Percentiles rank a stretch among this genome's conserved stretches.
Conservation (phyloP, 192 early-diverging fungal genomes). For the Coemansia sp. region DNA sequence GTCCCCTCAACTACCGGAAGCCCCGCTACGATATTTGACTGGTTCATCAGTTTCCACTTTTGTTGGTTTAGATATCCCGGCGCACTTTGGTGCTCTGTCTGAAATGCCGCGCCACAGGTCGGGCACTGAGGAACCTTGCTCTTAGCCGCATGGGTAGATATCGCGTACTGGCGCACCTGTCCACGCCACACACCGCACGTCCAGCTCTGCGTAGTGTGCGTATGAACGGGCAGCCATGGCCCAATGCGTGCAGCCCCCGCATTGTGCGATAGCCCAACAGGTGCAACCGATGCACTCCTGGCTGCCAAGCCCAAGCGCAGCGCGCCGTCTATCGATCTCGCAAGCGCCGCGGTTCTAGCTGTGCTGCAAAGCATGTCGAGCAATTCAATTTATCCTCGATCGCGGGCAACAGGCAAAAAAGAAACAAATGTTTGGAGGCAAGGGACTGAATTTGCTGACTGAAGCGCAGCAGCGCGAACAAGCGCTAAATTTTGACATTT, state of each 20-base stretch:
- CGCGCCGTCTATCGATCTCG: background rate
- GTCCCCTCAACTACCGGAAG: slow-evolving; percentile 2
- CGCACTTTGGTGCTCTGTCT: slow-evolving; percentile 35
- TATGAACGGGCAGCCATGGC: background rate
- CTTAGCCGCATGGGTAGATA: slow-evolving; percentile 23
- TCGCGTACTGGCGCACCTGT: slow-evolving; percentile 14
- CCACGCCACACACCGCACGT: background rate
- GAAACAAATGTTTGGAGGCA: background rate
- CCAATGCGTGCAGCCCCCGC: background rate
- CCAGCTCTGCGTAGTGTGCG: background rate
- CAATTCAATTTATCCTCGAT: background rate
- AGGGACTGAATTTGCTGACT: background rate
- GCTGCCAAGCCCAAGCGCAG: background rate
- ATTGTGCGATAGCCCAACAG: too few relatives aligned
- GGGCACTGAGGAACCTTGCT: slow-evolving; percentile 55
- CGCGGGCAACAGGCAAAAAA: background rate
- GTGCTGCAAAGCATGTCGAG: background rate
- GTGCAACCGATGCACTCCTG: background rate
- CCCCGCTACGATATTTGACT: slow-evolving; percentile 41
- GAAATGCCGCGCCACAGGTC: slow-evolving; percentile 68
- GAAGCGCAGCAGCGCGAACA: background rate
- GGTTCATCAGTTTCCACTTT: slow-evolving; percentile 44
- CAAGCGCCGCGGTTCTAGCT: background rate
- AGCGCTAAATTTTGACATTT: background rate
- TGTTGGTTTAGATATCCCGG: slow-evolving; percentile 58